A percentile compares a stretch with the other conserved stretches of the same genome.
phyloP scores from a whole-genome alignment of 306 rosid species.

The Trifolium fragiferum region DNA sequence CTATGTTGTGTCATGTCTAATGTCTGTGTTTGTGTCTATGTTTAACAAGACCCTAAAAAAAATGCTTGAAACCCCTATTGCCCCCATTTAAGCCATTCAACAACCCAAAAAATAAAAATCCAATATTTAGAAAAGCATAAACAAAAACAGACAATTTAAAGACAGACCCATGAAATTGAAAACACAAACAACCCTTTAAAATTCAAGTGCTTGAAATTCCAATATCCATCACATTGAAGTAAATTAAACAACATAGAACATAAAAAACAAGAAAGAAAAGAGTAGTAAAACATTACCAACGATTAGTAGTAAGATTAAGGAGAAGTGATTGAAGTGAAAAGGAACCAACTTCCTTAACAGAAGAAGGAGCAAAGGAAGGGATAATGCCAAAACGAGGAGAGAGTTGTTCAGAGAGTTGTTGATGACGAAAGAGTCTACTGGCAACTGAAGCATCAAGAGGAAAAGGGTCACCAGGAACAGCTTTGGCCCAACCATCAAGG shows the following conservation, averaged over 20 bases:
- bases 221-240: not conserved
- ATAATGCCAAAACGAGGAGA: slow-evolving; percentile 52
- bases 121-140: not conserved
- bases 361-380: slow-evolving; percentile 72
- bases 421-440: slow-evolving; percentile 65
- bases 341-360: slow-evolving; percentile 62
- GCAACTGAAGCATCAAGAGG: slow-evolving; percentile 72
- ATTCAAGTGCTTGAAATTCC: slow-evolving; percentile 23
- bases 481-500: slow-evolving; percentile 68
- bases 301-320: slow-evolving; percentile 47
- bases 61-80: slow-evolving; percentile 6
- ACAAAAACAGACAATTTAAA: not conserved
- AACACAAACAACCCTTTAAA: not conserved
- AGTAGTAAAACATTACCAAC: slow-evolving; percentile 51
- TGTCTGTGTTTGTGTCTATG: too few species aligned
- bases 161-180: not conserved
- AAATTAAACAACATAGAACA: not conserved
- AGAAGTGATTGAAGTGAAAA: slow-evolving; percentile 74
- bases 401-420: slow-evolving; percentile 61
- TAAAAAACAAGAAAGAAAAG: not conserved
- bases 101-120: not conserved
- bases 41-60: too few species aligned
- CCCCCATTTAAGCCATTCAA: not conserved
- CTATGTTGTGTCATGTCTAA: too few species aligned
- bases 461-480: slow-evolving; percentile 72